Percentiles rank a stretch among this genome's conserved stretches.
Evolutionary conservation across 306 rosid species (phyloP).

Genomic region (Trifolium pratense): DNA sequence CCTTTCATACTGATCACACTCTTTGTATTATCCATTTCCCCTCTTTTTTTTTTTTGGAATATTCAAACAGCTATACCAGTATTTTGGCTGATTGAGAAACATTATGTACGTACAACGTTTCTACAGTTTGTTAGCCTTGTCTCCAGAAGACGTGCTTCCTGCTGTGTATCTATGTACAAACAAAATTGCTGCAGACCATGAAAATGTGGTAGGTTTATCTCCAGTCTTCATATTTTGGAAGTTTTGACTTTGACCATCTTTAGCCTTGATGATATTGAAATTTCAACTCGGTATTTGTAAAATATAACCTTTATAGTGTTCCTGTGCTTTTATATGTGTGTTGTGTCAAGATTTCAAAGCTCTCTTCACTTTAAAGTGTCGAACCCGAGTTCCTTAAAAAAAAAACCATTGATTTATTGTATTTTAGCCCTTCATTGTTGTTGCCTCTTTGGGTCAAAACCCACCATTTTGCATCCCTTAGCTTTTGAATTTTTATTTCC

Average conservation of each 20-base stretch:
- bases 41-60: constrained; percentile 34
- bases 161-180: constrained; percentile 89
- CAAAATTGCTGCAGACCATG: constrained; percentile 88
- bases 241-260: not conserved
- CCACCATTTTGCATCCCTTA: not conserved
- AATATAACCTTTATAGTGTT: constrained; percentile 22
- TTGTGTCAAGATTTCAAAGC: constrained; percentile 1
- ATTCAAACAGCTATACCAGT: constrained; percentile 13
- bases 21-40: constrained; percentile 15
- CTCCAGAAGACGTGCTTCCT: constrained; percentile 85
- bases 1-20: constrained; percentile 37
- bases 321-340: constrained; percentile 17
- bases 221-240: constrained; percentile 10
- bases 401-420: not conserved
- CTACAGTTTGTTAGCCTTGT: constrained; percentile 81
- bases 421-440: constrained; percentile 20
- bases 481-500: constrained; percentile 4
- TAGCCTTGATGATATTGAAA: constrained; percentile 37
- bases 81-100: constrained; percentile 41
- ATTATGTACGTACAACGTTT: constrained; percentile 40
- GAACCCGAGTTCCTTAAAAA: constrained; percentile 33
- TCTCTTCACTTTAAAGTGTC: constrained; percentile 10
- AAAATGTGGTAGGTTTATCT: constrained; percentile 67
- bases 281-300: constrained; percentile 12
- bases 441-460: constrained; percentile 1